Evolutionary conservation across 2,329 filamentous ascomycete genomes (phyloP).

Genomic region (Lecanicillium sp.): DNA sequence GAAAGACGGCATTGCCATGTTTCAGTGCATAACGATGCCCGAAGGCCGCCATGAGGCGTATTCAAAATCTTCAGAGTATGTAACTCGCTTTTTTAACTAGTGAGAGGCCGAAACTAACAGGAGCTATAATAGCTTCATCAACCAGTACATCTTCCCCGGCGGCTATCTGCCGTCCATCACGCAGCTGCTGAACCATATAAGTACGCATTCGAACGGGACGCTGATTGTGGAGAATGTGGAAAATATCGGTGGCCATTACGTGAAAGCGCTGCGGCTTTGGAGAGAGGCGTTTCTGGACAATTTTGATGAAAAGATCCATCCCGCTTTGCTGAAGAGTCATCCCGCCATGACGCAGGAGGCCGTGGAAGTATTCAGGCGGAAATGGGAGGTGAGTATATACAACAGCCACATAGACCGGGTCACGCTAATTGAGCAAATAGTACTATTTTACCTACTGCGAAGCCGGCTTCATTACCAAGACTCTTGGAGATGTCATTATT

Average conservation of each 20-base stretch:
- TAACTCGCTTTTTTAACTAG: background rate
- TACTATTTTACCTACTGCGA: conserved; percentile 75
- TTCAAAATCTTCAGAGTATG: conserved; percentile 54
- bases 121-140: conserved; percentile 53
- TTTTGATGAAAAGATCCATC: conserved; percentile 53
- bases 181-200: conserved; percentile 52
- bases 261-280: conserved; percentile 62
- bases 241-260: conserved; percentile 69
- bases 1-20: conserved; percentile 57
- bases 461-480: conserved; percentile 65
- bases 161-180: conserved; percentile 57
- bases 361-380: conserved; percentile 59
- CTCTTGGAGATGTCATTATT: conserved; percentile 64
- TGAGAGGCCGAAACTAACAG: conserved; percentile 1
- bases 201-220: conserved; percentile 49
- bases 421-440: conserved; percentile 21
- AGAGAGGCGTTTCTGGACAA: conserved; percentile 55
- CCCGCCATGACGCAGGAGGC: conserved; percentile 51
- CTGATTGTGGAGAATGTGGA: conserved; percentile 60
- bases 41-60: conserved; percentile 61
- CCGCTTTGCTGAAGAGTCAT: conserved; percentile 52
- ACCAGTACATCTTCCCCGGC: conserved; percentile 73
- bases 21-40: conserved; percentile 74
- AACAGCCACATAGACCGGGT: background rate
- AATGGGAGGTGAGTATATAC: conserved; percentile 54